phyloP scores from a whole-genome alignment of 495 filamentous ascomycete species.

The Penicillium taxi region DNA sequence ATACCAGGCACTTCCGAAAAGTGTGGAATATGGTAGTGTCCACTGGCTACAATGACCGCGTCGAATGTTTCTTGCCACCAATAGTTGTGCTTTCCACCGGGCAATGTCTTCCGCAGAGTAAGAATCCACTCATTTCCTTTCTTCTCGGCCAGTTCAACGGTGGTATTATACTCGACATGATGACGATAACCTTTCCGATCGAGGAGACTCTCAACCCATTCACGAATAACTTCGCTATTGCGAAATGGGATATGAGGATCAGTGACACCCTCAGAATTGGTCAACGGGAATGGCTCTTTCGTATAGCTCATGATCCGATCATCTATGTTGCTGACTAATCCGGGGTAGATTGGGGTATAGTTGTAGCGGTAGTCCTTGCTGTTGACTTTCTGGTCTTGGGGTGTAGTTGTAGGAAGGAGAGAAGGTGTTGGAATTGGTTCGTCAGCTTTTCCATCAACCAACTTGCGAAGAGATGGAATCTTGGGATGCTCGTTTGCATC shows the following conservation, averaged over 20 bases:
- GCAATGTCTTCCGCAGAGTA: slow-evolving; percentile 19
- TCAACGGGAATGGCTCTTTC: slow-evolving; percentile 26
- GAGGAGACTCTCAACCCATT: slow-evolving; percentile 34
- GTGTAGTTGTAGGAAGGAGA: too few species aligned
- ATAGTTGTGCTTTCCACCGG: slow-evolving; percentile 20
- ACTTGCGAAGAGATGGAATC: too few species aligned
- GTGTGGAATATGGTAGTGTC: slow-evolving; percentile 68
- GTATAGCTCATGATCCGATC: slow-evolving; percentile 35
- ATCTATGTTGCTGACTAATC: slow-evolving; percentile 35
- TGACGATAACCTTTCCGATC: slow-evolving; percentile 26
- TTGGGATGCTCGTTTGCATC: too few species aligned
- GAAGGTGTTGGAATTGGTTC: too few species aligned
- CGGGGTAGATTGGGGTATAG: slow-evolving; percentile 36
- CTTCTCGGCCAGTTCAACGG: slow-evolving; percentile 34
- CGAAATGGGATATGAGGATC: slow-evolving; percentile 32
- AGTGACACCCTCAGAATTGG: slow-evolving; percentile 29
- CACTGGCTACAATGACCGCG: slow-evolving; percentile 71
- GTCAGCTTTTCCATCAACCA: slow-evolving; percentile 28
- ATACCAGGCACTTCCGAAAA: slow-evolving; percentile 52
- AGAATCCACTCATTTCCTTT: slow-evolving; percentile 25
- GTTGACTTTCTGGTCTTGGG: slow-evolving; percentile 36
- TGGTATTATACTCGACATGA: slow-evolving; percentile 35
- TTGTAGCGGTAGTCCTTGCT: slow-evolving; percentile 41
- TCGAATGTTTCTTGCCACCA: slow-evolving; percentile 49
- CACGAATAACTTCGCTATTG: slow-evolving; percentile 28